These are phyloP conservation scores for Collybiopsis confluens DNA, from an alignment of 768 basidiomycete species.

Conservation along the genomic window DNA sequence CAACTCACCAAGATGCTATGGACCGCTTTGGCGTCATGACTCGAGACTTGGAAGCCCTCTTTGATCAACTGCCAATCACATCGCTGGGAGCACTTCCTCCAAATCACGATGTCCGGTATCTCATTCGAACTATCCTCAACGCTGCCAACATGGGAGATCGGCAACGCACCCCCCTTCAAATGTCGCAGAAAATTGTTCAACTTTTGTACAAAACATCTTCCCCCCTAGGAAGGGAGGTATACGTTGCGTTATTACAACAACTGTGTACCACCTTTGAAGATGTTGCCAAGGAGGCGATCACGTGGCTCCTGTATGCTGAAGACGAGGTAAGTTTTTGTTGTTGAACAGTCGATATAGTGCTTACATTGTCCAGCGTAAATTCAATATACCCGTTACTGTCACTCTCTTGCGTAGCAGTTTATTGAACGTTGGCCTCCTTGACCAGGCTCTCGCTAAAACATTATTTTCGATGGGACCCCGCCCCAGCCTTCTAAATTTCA, in stretches of 20 bases:
- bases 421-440: conserved; percentile 71
- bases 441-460: conserved; percentile 86
- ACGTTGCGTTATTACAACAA: conserved; percentile 83
- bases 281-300: conserved; percentile 93
- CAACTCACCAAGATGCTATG: conserved; percentile 80
- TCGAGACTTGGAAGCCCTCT: conserved; percentile 75
- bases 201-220: conserved; percentile 85
- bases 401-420: conserved; percentile 83
- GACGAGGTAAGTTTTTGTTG: conserved; percentile 66
- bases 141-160: conserved; percentile 77
- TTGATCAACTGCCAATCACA: conserved; percentile 70
- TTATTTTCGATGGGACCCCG: conserved; percentile 69
- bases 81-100: conserved; percentile 68
- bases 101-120: conserved; percentile 81
- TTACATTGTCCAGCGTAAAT: conserved; percentile 68
- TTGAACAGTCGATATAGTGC: conserved; percentile 10
- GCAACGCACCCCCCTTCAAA: conserved; percentile 82
- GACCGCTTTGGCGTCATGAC: conserved; percentile 75
- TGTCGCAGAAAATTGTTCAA: conserved; percentile 97
- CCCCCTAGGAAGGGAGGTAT: conserved; percentile 88
- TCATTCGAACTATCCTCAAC: conserved; percentile 78
- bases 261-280: conserved; percentile 87
- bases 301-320: conserved; percentile 94
- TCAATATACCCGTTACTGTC: conserved; percentile 91
- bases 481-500: conserved; percentile 73